Conservation (phyloP, 345 rosid species). For the Acer yangbiense region DNA sequence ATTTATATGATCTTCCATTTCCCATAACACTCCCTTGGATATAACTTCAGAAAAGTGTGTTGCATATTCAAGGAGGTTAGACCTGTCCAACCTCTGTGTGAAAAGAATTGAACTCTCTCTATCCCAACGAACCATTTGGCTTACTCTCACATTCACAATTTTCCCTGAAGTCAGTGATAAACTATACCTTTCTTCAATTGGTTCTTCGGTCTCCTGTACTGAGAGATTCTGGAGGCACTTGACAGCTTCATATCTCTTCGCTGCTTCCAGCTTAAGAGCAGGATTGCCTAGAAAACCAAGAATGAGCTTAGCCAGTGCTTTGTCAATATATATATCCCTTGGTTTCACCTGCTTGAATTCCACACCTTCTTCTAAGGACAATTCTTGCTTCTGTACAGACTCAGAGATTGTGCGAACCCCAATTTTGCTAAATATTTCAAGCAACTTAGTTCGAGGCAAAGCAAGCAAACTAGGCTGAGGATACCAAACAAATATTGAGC, state of each 20-base stretch:
- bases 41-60: slow-evolving; percentile 52
- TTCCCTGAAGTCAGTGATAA: slow-evolving; percentile 44
- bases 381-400: slow-evolving; percentile 43
- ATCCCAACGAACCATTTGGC: slow-evolving; percentile 57
- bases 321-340: slow-evolving; percentile 31
- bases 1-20: slow-evolving; percentile 44
- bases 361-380: slow-evolving; percentile 22
- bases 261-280: slow-evolving; percentile 42
- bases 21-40: slow-evolving; percentile 57
- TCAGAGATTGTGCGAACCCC: slow-evolving; percentile 67
- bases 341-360: slow-evolving; percentile 27
- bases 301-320: slow-evolving; percentile 49
- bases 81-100: slow-evolving; percentile 43
- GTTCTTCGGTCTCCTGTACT: slow-evolving; percentile 41
- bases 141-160: slow-evolving; percentile 26
- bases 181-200: slow-evolving; percentile 35
- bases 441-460: slow-evolving; percentile 42
- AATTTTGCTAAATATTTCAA: slow-evolving; percentile 47
- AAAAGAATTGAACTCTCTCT: slow-evolving; percentile 41
- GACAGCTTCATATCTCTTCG: slow-evolving; percentile 49
- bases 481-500: slow-evolving; percentile 64
- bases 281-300: slow-evolving; percentile 64
- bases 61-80: slow-evolving; percentile 46
- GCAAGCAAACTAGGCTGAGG: slow-evolving; percentile 52
- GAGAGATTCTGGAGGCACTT: slow-evolving; percentile 40